A percentile compares a stretch with the other conserved stretches of the same genome.
phyloP scores from a whole-genome alignment of 768 basidiomycete species.

The Amanita phalloides region DNA sequence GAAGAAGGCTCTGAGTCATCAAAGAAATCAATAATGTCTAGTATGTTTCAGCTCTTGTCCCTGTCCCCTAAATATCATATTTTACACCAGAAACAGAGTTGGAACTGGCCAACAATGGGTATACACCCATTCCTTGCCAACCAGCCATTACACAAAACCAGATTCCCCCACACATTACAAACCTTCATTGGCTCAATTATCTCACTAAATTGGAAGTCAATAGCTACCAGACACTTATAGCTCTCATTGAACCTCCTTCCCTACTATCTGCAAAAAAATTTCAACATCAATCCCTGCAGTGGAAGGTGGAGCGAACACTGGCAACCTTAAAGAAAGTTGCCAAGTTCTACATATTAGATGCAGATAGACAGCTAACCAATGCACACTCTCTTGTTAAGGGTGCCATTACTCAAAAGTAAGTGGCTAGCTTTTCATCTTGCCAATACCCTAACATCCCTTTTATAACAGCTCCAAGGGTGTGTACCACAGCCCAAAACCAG shows the following conservation, averaged over 20 bases:
- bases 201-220: background rate
- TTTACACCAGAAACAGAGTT: background rate
- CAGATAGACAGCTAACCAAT: background rate
- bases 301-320: background rate
- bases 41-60: background rate
- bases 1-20: background rate
- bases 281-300: background rate
- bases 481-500: background rate
- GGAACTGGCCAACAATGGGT: background rate
- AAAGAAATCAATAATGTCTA: background rate
- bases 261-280: background rate
- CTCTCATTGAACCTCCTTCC: background rate
- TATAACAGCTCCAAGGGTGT: background rate
- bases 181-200: background rate
- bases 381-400: background rate
- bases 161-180: background rate
- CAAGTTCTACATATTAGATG: background rate
- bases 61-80: background rate
- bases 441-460: background rate
- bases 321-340: background rate
- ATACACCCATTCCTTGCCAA: background rate
- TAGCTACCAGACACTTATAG: background rate
- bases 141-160: background rate
- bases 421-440: background rate
- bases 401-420: background rate